Evolutionary conservation across 345 rosid species (phyloP), one percentile per base, ranked within the genome.

Genomic region (Anacardium occidentale): DNA sequence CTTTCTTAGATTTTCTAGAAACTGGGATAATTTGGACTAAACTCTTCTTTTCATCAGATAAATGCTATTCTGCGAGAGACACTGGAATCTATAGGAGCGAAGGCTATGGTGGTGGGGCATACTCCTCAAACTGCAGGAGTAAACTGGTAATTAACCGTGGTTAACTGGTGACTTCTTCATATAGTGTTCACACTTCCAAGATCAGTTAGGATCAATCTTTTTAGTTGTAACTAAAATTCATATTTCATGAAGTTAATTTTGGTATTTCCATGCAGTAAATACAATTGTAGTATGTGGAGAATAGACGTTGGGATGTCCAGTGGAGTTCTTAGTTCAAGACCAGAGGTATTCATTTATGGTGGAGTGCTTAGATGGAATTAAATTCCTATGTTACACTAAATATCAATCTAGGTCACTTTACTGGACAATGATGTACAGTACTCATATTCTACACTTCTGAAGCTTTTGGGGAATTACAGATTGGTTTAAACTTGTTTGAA

Each of bases 241-340:
- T n/a, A 3, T 57, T 9, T 34, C 22, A 8, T 25, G 9, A 37
- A 37, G 54, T 17, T 18, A 55, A 24, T 11, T 70, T 70, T 45
- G 26, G 32, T 75, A 55, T 66, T 71, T 60, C 13, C 6, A 40
- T 73, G 77, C 88, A 94, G 98, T 80, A 83, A 90, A 74, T 94
- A 89, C 70, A 80, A 87, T 74, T 85, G 97, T 68, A 84, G 91
- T 68, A 84, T 94, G 78, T 94, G 98, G 98, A 80, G 95, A 22
- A 58, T 94, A 62, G 97, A 94, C 77, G 98, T 94, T 7, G 98
- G 98, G 76, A 94, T 94, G 98, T 94, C 98, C 32, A 85, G 93
- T 76, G 97, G 98, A 69, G 93, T 94, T 81, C 88, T 92, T 64
- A 80, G 85, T 61, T 90, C 95, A 73, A 90, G 92, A 75, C 98